A percentile compares a stretch with the other conserved stretches of the same genome.
Conservation (phyloP, 257 asterid genomes). For the Vinca minor region DNA sequence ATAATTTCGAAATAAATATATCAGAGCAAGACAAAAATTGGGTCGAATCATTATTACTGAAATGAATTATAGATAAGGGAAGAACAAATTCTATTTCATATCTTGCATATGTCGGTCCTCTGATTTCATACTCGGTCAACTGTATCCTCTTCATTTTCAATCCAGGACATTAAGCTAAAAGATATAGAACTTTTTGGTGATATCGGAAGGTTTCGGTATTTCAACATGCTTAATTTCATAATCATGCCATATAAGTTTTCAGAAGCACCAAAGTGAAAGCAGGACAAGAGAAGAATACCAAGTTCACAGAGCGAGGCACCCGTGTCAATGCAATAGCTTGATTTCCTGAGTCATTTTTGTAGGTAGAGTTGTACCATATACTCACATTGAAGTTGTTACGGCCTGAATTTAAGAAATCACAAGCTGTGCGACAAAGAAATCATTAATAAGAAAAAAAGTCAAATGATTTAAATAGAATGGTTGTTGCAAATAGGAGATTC, state of each 20-base stretch:
- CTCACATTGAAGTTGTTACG: conserved; percentile 57
- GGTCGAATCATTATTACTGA: background rate
- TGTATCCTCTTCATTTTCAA: background rate
- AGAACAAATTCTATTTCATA: background rate
- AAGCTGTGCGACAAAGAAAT: conserved; percentile 44
- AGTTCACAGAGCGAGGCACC: conserved; percentile 88
- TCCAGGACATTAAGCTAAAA: background rate
- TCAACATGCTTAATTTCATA: too few species aligned
- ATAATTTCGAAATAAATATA: background rate
- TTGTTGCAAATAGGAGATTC: conserved; percentile 8
- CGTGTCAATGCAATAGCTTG: conserved; percentile 60
- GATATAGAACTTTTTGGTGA: background rate
- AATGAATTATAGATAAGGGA: background rate
- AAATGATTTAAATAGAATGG: conserved; percentile 10
- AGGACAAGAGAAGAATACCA: conserved; percentile 52
- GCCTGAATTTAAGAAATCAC: conserved; percentile 67
- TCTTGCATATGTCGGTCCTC: background rate
- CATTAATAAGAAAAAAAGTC: conserved; percentile 19
- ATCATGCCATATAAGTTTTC: background rate
- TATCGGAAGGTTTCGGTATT: too few species aligned
- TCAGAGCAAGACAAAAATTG: background rate
- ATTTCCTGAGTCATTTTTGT: conserved; percentile 55
- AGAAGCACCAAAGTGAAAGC: conserved; percentile 12
- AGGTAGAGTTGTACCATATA: conserved; percentile 87
- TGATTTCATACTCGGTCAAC: background rate